Base-by-base conservation (phyloP, 2,329 filamentous ascomycete genomes). In the Eurotiales sp. region DNA sequence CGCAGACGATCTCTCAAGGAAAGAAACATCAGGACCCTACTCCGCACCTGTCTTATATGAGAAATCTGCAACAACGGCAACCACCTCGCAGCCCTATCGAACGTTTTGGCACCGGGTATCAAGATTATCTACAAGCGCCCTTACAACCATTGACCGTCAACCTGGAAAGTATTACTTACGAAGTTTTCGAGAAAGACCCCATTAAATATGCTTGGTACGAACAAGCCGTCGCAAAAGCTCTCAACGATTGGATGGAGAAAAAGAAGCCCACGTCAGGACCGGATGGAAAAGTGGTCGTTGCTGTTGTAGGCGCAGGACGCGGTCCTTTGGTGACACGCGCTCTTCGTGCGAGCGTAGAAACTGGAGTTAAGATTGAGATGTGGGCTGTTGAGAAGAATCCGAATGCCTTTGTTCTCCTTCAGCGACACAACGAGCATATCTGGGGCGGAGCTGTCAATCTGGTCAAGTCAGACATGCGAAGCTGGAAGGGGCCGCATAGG, bases 181-280 rank as follows among this genome's bases (percentile, higher is more conserved):
- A 99, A 66, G 92, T 97, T 2, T 99, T 99, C 63, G 93, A 99
- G 68, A 95, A 95, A 59, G 95, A 99, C 58, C 93, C 93, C 0
- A 88, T 99, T 72, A 99, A 99, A 71, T 99, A 99, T 67, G 85
- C 90, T 57, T 95, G 92, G 78, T 99, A 99, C 66, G 90, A 97
- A 68, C 78, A 80, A 41, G 93, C 93, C 12, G 86, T 95, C 51
- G 82, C 83, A 3, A 83, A 88, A 57, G 92, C 93, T 0, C 77
- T 99, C 55, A 78, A 74, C 11, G 91, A 97, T 63, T 95, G 93
- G 86, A 79, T 79, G 53, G 72, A 77, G 32, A 78, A 88, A 53
- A 77, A 81, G 27, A 90, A 89, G 64, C 85, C 90, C 0, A 88
- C 85, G 0, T 90, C 86, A 4, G 86, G 86, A 11, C 77, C 80